Evolutionary conservation across 2,329 filamentous ascomycete genomes (phyloP), one percentile per base, ranked within the genome.

Genomic region (Fonsecaea nubica): DNA sequence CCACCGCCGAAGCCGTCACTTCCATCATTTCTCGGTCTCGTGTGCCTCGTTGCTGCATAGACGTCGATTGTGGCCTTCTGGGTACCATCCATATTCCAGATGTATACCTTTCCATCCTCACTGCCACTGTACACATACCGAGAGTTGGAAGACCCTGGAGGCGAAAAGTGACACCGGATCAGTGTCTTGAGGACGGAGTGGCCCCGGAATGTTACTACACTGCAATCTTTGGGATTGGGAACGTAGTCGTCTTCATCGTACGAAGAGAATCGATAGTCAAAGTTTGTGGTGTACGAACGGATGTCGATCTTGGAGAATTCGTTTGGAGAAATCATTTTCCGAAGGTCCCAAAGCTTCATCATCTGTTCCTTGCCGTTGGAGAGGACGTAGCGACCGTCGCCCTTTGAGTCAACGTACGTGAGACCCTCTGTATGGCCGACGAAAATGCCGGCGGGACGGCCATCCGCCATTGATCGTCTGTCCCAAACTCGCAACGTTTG

Each of bases 401-500:
- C 92, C 84, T 98, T 94, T 78, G 90, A 94, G 75, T 89, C 87
- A 38, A 90, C 86, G 68, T 89, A 89, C 0, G 87, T 89, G 58
- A 90, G 72, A 6, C 87, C 87, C 76, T 89, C 87, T 0, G 86
- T 89, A 72, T 89, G 87, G 6, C 87, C 87, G 40, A 89, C 78
- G 75, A 90, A 89, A 10, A 87, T 86, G 8, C 87, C 87, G 2
- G 87, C 87, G 74, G 87, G 86, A 56, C 87, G 82, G 36, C 86
- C 85, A 68, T 87, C 80, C 30, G 83, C 85, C 81, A 90, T 85
- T 40, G 84, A 87, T 58, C 95, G 87, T 56, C 94, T 87, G 75
- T 99, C 95, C 95, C 95, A 99, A 1, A 99, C 92, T 75, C 97
- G 96, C 74, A 98, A 86, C 0, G 92, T 96, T 1, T 91, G 90